These are phyloP conservation scores for Coemansia sp. DNA, from an alignment of 192 early-diverging fungal species.

Conservation along the genomic window DNA sequence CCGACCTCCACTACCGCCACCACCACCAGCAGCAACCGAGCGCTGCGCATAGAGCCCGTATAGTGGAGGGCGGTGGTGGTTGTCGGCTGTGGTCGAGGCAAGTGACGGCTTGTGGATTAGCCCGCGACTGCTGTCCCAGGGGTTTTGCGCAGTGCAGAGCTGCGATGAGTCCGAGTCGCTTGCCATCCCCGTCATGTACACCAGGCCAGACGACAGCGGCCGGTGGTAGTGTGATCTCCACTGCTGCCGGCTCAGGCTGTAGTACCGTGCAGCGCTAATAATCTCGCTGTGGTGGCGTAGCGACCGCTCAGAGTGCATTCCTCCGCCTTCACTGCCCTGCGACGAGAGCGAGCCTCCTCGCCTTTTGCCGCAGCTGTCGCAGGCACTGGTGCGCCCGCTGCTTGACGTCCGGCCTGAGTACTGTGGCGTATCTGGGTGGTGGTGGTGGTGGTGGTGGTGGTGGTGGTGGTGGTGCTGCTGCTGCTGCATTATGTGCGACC, in stretches of 20 bases:
- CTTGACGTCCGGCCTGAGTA: background rate
- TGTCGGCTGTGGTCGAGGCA: conserved; percentile 3
- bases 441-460: too few species aligned
- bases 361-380: conserved; percentile 4
- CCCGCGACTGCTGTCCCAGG: conserved; percentile 17
- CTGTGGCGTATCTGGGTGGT: background rate
- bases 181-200: background rate
- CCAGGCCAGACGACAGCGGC: background rate
- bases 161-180: conserved; percentile 8
- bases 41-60: conserved; percentile 18
- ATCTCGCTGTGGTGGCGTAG: conserved; percentile 3
- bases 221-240: background rate
- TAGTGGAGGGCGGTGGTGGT: too few species aligned
- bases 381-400: conserved; percentile 5
- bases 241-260: background rate
- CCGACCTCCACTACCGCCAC: background rate
- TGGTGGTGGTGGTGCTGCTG: too few species aligned
- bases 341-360: background rate
- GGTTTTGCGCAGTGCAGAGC: conserved; percentile 2
- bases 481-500: too few species aligned
- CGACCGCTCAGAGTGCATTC: conserved; percentile 5
- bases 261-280: conserved; percentile 1
- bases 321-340: background rate
- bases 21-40: background rate
- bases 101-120: conserved; percentile 10